Conservation (phyloP, 768 basidiomycete genomes). For the Xerocomellus chrysenteron region DNA sequence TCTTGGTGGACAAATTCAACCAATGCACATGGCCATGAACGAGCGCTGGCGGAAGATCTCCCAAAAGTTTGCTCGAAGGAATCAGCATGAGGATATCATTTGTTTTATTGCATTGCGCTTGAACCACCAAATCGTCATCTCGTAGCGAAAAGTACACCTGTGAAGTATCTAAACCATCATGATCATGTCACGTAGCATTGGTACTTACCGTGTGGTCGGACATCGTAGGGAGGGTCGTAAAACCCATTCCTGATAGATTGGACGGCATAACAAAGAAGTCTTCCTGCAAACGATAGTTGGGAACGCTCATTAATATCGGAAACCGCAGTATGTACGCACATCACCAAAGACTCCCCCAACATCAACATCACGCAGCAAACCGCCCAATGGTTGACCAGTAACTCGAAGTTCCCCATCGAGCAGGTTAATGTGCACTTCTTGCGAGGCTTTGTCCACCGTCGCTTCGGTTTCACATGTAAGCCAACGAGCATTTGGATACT, state of each 20-base stretch:
- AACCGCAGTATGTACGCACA: neutral
- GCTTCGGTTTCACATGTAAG: neutral
- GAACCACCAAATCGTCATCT: neutral
- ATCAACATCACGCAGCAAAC: no score
- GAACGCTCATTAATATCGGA: no score
- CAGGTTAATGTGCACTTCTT: neutral
- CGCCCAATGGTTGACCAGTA: neutral
- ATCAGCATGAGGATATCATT: neutral
- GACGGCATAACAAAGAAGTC: neutral
- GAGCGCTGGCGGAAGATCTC: neutral
- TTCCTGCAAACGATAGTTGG: neutral
- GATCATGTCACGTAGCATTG: neutral
- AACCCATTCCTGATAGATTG: neutral
- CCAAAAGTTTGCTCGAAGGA: neutral
- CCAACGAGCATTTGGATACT: neutral
- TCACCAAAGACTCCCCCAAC: neutral
- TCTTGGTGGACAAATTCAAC: conserved; percentile 14
- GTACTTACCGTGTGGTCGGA: neutral
- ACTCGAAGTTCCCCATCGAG: neutral
- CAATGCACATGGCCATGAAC: conserved; percentile 21
- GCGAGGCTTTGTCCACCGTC: neutral
- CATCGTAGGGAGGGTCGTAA: neutral
- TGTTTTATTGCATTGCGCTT: neutral
- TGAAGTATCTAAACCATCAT: neutral
- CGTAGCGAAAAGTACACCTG: neutral